phyloP scores from a whole-genome alignment of 1,284 basidiomycete species.

The Afroboletus lepidellus region DNA sequence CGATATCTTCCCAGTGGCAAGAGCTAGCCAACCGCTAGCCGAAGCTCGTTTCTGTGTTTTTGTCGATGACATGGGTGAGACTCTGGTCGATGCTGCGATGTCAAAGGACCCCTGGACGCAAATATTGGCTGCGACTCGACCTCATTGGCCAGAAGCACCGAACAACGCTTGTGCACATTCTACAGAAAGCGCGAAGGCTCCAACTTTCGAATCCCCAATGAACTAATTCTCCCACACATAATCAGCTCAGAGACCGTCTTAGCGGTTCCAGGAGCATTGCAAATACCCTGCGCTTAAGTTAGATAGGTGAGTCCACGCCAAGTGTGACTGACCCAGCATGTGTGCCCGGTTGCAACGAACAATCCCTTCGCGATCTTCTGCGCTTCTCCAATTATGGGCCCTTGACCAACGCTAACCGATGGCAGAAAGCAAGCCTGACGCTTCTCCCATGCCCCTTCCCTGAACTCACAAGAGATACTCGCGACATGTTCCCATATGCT shows the following conservation, averaged over 20 bases:
- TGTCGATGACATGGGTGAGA: neutral
- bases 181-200: slow-evolving; percentile 41
- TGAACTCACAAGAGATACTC: slow-evolving; percentile 56
- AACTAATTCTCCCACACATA: slow-evolving; percentile 53
- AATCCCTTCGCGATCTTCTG: slow-evolving; percentile 48
- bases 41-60: neutral
- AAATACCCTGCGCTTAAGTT: slow-evolving; percentile 54
- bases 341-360: slow-evolving; percentile 65
- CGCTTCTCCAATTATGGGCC: slow-evolving; percentile 63
- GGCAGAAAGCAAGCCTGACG: slow-evolving; percentile 73
- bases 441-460: slow-evolving; percentile 47
- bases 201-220: slow-evolving; percentile 43
- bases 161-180: neutral
- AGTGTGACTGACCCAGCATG: slow-evolving; percentile 54
- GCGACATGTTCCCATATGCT: slow-evolving; percentile 51
- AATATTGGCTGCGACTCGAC: too few species aligned
- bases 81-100: neutral
- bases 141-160: too few species aligned
- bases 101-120: too few species aligned
- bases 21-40: neutral
- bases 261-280: slow-evolving; percentile 69
- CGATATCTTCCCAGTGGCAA: neutral
- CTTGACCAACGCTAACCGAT: slow-evolving; percentile 46
- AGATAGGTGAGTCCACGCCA: slow-evolving; percentile 4
- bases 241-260: slow-evolving; percentile 57